A percentile compares a stretch with the other conserved stretches of the same genome.
These are phyloP conservation scores for Ophiocordyceps camponoti-leonardi DNA, from an alignment of 2,329 filamentous ascomycete species.

Conservation along the genomic window DNA sequence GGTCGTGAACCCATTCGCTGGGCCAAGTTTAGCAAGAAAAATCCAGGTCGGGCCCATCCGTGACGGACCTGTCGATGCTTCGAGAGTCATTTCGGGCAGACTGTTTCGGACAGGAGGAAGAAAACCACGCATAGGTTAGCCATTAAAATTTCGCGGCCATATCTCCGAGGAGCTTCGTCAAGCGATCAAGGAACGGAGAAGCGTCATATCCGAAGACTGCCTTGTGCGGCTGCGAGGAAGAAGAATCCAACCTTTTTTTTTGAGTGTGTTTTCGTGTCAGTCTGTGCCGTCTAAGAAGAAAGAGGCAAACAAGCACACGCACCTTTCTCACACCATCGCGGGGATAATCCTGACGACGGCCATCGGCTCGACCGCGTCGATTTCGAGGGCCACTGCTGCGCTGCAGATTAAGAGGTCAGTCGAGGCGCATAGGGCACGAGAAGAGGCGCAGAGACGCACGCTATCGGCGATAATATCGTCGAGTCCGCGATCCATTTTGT, in stretches of 20 bases:
- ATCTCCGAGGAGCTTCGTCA: conserved; percentile 12
- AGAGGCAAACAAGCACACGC: not conserved
- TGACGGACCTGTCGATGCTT: conserved; percentile 52
- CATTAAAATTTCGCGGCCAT: conserved; percentile 16
- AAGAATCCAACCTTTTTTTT: conserved; percentile 17
- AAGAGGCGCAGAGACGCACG: conserved; percentile 10
- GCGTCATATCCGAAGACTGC: conserved; percentile 12
- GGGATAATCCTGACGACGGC: conserved; percentile 31
- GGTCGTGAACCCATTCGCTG: conserved; percentile 91
- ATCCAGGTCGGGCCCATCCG: conserved; percentile 1
- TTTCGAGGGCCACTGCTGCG: conserved; percentile 18
- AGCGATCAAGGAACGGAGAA: conserved; percentile 13
- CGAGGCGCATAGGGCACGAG: too few relatives aligned
- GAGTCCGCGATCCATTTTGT: conserved; percentile 35
- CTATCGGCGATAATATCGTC: conserved; percentile 39
- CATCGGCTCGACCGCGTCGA: conserved; percentile 18
- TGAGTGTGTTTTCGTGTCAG: conserved; percentile 1
- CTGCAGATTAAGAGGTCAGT: conserved; percentile 5
- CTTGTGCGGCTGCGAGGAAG: conserved; percentile 11
- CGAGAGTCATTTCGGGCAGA: conserved; percentile 39
- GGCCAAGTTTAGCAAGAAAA: not conserved
- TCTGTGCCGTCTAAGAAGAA: not conserved
- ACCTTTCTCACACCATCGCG: conserved; percentile 90
- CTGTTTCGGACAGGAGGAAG: conserved; percentile 24
- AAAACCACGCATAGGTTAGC: conserved; percentile 12